Conservation (phyloP, 1,284 basidiomycete genomes). For the Abortiporus biennis region DNA sequence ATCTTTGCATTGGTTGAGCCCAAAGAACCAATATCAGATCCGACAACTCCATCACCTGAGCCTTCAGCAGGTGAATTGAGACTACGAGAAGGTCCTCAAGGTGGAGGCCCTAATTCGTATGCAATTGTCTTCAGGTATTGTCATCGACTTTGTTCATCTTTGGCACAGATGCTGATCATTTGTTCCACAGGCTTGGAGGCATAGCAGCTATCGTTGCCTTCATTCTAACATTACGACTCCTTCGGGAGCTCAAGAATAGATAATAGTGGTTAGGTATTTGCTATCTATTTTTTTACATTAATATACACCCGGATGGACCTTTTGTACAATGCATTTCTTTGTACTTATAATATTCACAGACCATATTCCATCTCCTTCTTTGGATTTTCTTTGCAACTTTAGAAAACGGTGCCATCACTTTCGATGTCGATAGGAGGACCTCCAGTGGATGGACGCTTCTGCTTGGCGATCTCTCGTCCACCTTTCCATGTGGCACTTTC, state of each 20-base stretch:
- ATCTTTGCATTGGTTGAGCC: constrained; percentile 68
- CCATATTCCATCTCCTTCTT: neutral
- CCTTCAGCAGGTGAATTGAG: constrained; percentile 18
- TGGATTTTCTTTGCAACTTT: constrained; percentile 10
- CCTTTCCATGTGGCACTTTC: constrained; percentile 97
- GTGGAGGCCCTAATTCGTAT: constrained; percentile 52
- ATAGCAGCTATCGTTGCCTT: constrained; percentile 67
- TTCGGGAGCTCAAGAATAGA: constrained; percentile 50
- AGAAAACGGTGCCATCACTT: constrained; percentile 85
- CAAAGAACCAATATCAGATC: constrained; percentile 40
- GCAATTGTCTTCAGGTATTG: constrained; percentile 74
- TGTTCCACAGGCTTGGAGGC: constrained; percentile 56
- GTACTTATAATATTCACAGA: neutral
- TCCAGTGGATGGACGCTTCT: constrained; percentile 64
- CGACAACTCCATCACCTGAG: constrained; percentile 1
- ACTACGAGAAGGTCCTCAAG: constrained; percentile 13
- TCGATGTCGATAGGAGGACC: constrained; percentile 87
- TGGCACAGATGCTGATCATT: no score
- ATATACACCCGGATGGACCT: neutral
- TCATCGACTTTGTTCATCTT: no score
- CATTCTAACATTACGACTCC: constrained; percentile 60
- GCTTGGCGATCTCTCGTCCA: constrained; percentile 84
- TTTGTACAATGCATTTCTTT: constrained; percentile 1
- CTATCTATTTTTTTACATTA: constrained; percentile 1
- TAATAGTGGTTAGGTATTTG: constrained; percentile 13